Evolutionary conservation across 1,284 basidiomycete genomes (phyloP).

Genomic region (Singerocomus inundabilis): DNA sequence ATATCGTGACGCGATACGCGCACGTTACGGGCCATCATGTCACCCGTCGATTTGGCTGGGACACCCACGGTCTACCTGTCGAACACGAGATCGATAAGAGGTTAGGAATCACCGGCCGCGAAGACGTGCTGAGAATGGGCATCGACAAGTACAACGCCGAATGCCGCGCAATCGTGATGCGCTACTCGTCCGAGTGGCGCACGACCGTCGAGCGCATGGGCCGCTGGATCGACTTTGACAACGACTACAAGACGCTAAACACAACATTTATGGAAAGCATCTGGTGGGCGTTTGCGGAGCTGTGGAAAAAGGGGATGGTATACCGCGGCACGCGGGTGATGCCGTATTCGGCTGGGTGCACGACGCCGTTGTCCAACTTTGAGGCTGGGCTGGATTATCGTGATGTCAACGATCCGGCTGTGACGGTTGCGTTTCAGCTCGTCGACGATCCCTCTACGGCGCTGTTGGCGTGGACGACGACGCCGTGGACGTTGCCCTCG

Average conservation of each 20-base stretch:
- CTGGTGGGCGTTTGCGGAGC: constrained; percentile 98
- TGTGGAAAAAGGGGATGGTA: constrained; percentile 92
- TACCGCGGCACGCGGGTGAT: constrained; percentile 95
- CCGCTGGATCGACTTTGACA: constrained; percentile 99
- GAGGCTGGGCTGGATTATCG: constrained; percentile 94
- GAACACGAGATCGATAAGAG: constrained; percentile 99
- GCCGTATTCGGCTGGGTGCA: constrained; percentile 98
- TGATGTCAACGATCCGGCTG: constrained; percentile 96
- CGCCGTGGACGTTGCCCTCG: constrained; percentile 97
- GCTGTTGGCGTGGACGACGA: constrained; percentile 97
- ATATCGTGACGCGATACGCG: constrained; percentile 95
- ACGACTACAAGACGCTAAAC: constrained; percentile 98
- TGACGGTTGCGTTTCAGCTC: constrained; percentile 92
- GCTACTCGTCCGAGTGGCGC: constrained; percentile 94
- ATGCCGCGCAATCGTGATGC: constrained; percentile 97
- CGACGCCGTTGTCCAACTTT: constrained; percentile 97
- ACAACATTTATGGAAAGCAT: constrained; percentile 95
- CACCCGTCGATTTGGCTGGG: constrained; percentile 97
- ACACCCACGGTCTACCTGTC: constrained; percentile 97
- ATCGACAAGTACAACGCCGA: constrained; percentile 98
- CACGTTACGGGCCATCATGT: constrained; percentile 94
- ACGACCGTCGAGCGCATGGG: constrained; percentile 96
- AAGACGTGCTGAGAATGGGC: constrained; percentile 94
- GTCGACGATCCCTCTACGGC: constrained; percentile 91
- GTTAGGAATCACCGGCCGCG: constrained; percentile 88